Evolutionary conservation across 2,329 filamentous ascomycete genomes (phyloP).

Genomic region (Fusarium poae): DNA sequence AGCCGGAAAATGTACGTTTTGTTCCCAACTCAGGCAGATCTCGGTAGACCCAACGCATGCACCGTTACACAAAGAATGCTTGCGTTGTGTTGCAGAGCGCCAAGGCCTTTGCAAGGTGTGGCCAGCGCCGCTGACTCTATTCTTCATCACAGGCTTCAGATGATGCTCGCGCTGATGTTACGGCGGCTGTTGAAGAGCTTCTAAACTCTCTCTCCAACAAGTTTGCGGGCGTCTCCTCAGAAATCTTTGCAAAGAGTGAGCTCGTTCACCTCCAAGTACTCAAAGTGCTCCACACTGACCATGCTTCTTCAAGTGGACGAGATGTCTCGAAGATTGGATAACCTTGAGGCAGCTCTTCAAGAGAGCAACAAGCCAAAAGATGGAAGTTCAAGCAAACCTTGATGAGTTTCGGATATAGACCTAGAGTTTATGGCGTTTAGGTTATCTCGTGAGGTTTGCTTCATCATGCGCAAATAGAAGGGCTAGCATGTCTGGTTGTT

Average conservation of each 20-base stretch:
- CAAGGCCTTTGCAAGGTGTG: conserved; percentile 3
- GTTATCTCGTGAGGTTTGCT: conserved; percentile 31
- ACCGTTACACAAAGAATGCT: conserved; percentile 12
- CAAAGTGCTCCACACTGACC: conserved; percentile 27
- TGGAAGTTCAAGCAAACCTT: conserved; percentile 55
- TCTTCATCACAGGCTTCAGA: conserved; percentile 55
- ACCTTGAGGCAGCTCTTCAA: conserved; percentile 79
- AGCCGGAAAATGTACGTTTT: conserved; percentile 54
- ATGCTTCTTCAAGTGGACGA: conserved; percentile 81
- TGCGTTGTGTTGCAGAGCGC: conserved; percentile 11
- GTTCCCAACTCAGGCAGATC: background rate
- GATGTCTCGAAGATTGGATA: conserved; percentile 88
- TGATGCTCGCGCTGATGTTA: conserved; percentile 73
- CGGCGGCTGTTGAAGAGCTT: conserved; percentile 85
- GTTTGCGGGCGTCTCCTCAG: conserved; percentile 85
- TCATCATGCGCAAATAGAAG: conserved; percentile 29
- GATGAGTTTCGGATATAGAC: conserved; percentile 2
- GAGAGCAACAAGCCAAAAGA: conserved; percentile 64
- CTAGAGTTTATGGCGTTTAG: conserved; percentile 27
- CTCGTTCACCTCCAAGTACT: conserved; percentile 28
- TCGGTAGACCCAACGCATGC: background rate
- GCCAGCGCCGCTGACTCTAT: conserved; percentile 35
- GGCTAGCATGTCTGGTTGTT: conserved; percentile 15
- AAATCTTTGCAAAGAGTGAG: conserved; percentile 90
- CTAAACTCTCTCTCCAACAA: conserved; percentile 87